Conservation (phyloP, 2,329 filamentous ascomycete genomes). For the Clarireedia sp. region DNA sequence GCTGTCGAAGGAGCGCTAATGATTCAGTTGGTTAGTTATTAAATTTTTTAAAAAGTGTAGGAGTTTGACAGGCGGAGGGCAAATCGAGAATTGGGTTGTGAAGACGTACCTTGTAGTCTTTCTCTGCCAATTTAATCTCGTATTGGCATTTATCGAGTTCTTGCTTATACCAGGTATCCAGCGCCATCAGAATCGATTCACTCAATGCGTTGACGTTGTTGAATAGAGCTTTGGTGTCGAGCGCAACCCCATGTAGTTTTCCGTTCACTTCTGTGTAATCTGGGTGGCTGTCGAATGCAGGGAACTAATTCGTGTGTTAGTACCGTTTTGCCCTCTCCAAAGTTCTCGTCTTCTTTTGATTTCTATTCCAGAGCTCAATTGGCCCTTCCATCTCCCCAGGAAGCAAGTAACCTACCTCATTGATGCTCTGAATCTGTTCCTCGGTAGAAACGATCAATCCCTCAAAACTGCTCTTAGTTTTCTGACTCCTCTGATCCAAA, state of each 20-base stretch:
- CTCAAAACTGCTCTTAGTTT: slow-evolving; percentile 9
- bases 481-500: slow-evolving; percentile 7
- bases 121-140: slow-evolving; percentile 7
- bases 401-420: not conserved
- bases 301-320: not conserved
- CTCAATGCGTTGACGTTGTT: slow-evolving; percentile 7
- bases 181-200: slow-evolving; percentile 5
- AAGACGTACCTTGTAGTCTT: slow-evolving; percentile 6
- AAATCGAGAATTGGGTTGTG: no score
- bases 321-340: not conserved
- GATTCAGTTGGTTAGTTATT: not conserved
- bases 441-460: slow-evolving; percentile 9
- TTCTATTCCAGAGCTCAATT: not conserved
- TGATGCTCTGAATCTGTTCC: slow-evolving; percentile 12
- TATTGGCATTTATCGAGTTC: slow-evolving; percentile 5
- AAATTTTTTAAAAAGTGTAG: not conserved
- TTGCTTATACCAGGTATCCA: slow-evolving; percentile 9
- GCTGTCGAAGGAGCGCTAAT: slow-evolving; percentile 2
- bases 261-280: slow-evolving; percentile 10
- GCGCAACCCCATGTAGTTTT: slow-evolving; percentile 5
- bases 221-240: slow-evolving; percentile 8
- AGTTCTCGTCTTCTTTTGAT: not conserved
- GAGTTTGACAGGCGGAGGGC: not conserved
- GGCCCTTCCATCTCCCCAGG: not conserved
- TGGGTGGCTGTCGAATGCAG: slow-evolving; percentile 10